Evolutionary conservation across 176 grass and related monocot species (phyloP), one percentile per base, ranked within the genome.

Genomic region (Rhipidocladum racemiflorum): DNA sequence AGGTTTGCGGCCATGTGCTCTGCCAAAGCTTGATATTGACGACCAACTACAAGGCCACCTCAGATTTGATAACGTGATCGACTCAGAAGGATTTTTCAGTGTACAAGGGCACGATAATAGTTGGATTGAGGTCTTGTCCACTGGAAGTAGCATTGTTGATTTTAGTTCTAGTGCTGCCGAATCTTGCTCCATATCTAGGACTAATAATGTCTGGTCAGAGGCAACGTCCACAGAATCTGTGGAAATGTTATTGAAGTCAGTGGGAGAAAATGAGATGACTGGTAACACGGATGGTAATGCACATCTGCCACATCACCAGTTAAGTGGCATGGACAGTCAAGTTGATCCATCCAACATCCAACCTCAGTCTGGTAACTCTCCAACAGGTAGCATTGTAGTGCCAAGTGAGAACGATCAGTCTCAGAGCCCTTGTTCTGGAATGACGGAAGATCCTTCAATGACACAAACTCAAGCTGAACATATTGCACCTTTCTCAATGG

Each of bases 11-110:
- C 78, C 81, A 70, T 99, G 87, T 88, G 75, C 87, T 83, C 81
- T 93, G 73, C 91, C 93, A 61, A 96, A 99, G 78, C 87, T 99
- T 20, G 91, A 99, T 53, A 91, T 93, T 20, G 97, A 99, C n/a
- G 91, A 99, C 28, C 90, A 94, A 53, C 87, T 95, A 39, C 92
- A 93, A 34, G 81, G 79, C 18, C 90, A 94, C 85, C 88, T 91
- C 59, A 92, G 92, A 53, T 94, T 94, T 68, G 95, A 92, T 71
- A 91, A 73, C 73, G 69, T 99, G 65, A 75, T 85, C 67, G 91
- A 93, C 77, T 85, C 97, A 68, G 93, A 95, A 69, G 87, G 45
- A 62, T 87, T 96, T 85, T 95, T 92, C 76, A 86, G 85, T 14
- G 87, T 90, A 72, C 91, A 90, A 85, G 89, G 76, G 50, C 77